Conservation (phyloP, 2,329 filamentous ascomycete species). For the Bipolaris bicolor region DNA sequence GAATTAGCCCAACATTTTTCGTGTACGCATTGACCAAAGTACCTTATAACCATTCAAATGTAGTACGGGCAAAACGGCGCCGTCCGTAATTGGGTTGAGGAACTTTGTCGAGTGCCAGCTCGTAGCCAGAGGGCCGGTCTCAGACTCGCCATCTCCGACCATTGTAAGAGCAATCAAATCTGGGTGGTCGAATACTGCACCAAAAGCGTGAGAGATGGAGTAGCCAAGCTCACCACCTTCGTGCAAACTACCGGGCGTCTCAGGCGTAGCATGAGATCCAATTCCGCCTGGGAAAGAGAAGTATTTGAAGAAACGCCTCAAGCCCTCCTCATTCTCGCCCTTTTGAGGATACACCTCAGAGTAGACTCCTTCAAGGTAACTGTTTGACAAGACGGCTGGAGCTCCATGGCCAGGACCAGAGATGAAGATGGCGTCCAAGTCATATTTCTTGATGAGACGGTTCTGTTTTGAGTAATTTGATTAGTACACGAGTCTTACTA, state of each 20-base stretch:
- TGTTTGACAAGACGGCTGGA: conserved; percentile 75
- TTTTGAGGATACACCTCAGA: conserved; percentile 78
- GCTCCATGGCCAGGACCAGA: conserved; percentile 81
- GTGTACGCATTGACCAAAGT: neutral
- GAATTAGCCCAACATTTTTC: conserved; percentile 18
- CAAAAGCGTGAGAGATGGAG: conserved; percentile 78
- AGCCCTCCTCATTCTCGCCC: conserved; percentile 69
- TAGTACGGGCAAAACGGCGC: conserved; percentile 76
- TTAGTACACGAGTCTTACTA: neutral
- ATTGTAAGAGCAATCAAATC: conserved; percentile 76
- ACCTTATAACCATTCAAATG: conserved; percentile 88
- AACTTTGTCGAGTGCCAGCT: conserved; percentile 86
- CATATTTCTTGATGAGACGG: conserved; percentile 79
- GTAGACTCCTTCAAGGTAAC: conserved; percentile 79
- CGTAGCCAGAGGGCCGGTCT: conserved; percentile 78
- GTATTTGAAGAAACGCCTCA: conserved; percentile 80
- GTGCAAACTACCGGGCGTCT: conserved; percentile 77
- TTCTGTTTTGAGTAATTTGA: conserved; percentile 51
- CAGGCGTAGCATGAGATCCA: conserved; percentile 77
- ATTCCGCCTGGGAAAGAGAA: conserved; percentile 84
- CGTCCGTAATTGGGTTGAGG: conserved; percentile 78
- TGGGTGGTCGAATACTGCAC: conserved; percentile 76
- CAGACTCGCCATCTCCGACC: conserved; percentile 81
- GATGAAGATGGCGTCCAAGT: conserved; percentile 73
- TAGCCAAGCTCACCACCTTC: conserved; percentile 85